Conservation (phyloP, 768 basidiomycete species). For the Boletus fagicola region DNA sequence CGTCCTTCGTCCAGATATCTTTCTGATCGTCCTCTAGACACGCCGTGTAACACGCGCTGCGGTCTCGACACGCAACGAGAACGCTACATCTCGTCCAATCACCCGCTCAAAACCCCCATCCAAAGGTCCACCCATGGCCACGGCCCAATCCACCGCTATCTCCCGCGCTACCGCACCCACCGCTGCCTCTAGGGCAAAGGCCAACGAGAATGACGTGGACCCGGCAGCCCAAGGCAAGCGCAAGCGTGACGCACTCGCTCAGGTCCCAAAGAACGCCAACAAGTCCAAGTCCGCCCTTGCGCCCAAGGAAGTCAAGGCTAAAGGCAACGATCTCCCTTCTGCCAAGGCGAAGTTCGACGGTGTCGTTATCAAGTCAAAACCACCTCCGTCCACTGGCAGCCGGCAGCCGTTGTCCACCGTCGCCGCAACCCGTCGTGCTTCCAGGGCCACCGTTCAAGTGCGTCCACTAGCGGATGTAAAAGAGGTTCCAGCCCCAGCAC, state of each 20-base stretch:
- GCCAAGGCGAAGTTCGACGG: slow-evolving; percentile 57
- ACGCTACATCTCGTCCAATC: slow-evolving; percentile 61
- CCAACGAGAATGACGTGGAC: slow-evolving; percentile 45
- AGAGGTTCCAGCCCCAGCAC: slow-evolving; percentile 20
- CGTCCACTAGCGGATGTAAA: slow-evolving; percentile 32
- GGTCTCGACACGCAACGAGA: slow-evolving; percentile 60
- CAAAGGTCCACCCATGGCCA: slow-evolving; percentile 35
- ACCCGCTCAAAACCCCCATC: slow-evolving; percentile 61
- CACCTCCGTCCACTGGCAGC: slow-evolving; percentile 22
- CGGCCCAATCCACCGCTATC: slow-evolving; percentile 35
- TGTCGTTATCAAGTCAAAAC: slow-evolving; percentile 58
- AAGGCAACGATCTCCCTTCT: slow-evolving; percentile 44
- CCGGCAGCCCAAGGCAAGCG: slow-evolving; percentile 56
- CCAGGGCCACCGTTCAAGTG: slow-evolving; percentile 28
- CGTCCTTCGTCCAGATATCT: neutral
- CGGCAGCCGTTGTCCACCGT: slow-evolving; percentile 60
- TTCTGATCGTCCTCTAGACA: slow-evolving; percentile 39
- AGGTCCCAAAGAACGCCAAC: slow-evolving; percentile 58
- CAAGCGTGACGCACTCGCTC: slow-evolving; percentile 73
- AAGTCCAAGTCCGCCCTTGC: slow-evolving; percentile 39
- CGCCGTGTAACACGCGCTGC: slow-evolving; percentile 62
- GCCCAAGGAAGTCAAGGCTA: slow-evolving; percentile 48
- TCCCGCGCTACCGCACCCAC: slow-evolving; percentile 42
- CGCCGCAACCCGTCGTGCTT: slow-evolving; percentile 41
- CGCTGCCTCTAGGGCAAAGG: slow-evolving; percentile 38